A percentile compares a stretch with the other conserved stretches of the same genome.
Conservation (phyloP, 805 yeast genomes). For the Clavispora asparagi region DNA sequence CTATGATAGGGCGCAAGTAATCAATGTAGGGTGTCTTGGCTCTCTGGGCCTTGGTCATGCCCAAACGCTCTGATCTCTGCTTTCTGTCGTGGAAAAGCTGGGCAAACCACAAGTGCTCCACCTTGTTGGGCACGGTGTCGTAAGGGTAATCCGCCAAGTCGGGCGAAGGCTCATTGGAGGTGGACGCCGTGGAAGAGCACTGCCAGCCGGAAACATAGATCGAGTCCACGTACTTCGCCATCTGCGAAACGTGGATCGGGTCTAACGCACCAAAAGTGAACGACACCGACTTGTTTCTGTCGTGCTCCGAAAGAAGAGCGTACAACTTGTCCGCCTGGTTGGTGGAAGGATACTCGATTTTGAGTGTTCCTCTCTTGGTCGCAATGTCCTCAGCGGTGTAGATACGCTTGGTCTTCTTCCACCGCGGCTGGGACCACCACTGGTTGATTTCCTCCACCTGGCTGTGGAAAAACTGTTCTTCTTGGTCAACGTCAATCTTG, state of each 20-base stretch:
- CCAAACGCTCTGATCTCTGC: constrained; percentile 80
- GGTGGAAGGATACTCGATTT: constrained; percentile 70
- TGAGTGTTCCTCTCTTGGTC: constrained; percentile 75
- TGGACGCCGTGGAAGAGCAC: constrained; percentile 95
- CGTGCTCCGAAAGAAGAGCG: constrained; percentile 66
- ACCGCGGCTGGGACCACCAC: constrained; percentile 95
- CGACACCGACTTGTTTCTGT: constrained; percentile 64
- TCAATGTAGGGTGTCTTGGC: constrained; percentile 70
- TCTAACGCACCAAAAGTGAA: constrained; percentile 95
- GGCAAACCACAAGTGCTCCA: constrained; percentile 93
- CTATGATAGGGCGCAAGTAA: constrained; percentile 89
- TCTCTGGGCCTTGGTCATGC: constrained; percentile 58
- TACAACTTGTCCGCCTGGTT: constrained; percentile 79
- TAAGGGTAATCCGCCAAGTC: constrained; percentile 98
- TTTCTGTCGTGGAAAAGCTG: constrained; percentile 96
- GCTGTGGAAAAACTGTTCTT: constrained; percentile 57
- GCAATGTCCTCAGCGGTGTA: constrained; percentile 89
- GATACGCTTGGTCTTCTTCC: constrained; percentile 82
- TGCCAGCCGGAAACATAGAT: constrained; percentile 98
- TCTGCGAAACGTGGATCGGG: constrained; percentile 92
- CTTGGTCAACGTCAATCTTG: constrained; percentile 52
- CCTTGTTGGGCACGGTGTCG: constrained; percentile 98
- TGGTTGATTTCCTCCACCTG: constrained; percentile 69
- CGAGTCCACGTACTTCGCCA: constrained; percentile 92
- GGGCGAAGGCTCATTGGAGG: constrained; percentile 96